These are phyloP conservation scores for Eruca vesicaria DNA, from an alignment of 441 rosid species.

Conservation along the genomic window DNA sequence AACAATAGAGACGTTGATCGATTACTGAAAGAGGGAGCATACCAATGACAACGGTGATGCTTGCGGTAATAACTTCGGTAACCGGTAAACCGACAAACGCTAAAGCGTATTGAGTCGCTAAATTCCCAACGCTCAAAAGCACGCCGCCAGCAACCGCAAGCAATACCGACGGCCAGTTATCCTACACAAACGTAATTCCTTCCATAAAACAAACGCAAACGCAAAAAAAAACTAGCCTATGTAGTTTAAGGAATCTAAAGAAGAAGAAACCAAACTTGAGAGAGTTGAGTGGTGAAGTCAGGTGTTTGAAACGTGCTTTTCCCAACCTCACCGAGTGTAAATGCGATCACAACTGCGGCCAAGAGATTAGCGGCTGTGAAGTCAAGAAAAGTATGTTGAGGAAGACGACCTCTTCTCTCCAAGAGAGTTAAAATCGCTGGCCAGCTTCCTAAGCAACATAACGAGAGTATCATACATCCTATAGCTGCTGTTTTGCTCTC, in stretches of 20 bases:
- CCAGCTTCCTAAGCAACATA: slow-evolving; percentile 83
- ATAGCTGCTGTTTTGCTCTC: slow-evolving; percentile 91
- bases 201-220: background rate
- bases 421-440: slow-evolving; percentile 77
- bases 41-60: slow-evolving; percentile 89
- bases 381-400: slow-evolving; percentile 91
- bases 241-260: background rate
- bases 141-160: slow-evolving; percentile 79
- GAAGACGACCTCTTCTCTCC: slow-evolving; percentile 87
- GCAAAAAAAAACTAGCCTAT: background rate
- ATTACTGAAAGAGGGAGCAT: slow-evolving; percentile 3
- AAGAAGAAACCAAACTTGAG: slow-evolving; percentile 45
- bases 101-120: slow-evolving; percentile 76
- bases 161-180: slow-evolving; percentile 77
- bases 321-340: slow-evolving; percentile 75
- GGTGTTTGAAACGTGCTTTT: slow-evolving; percentile 44
- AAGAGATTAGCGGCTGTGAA: slow-evolving; percentile 71
- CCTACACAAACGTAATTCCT: slow-evolving; percentile 27
- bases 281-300: slow-evolving; percentile 64
- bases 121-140: slow-evolving; percentile 74
- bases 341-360: slow-evolving; percentile 69
- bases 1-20: background rate
- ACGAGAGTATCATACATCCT: slow-evolving; percentile 73
- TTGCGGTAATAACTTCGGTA: slow-evolving; percentile 67
- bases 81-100: slow-evolving; percentile 87